phyloP scores from a whole-genome alignment of 2,329 filamentous ascomycete species.

The Epichloe glyceriae region DNA sequence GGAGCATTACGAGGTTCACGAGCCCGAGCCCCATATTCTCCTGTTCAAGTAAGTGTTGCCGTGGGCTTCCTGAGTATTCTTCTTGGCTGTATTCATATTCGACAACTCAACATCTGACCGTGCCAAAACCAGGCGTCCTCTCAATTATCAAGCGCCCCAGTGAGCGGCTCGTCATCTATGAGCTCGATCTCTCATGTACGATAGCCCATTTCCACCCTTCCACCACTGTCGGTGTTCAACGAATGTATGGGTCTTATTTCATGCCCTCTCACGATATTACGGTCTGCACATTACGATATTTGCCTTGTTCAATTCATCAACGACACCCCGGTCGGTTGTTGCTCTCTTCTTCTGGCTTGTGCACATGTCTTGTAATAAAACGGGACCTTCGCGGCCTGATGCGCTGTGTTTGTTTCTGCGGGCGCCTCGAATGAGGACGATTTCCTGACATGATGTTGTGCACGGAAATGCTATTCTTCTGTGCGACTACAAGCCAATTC shows the following conservation, averaged over 20 bases:
- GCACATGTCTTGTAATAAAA: background rate
- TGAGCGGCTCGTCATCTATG: conserved; percentile 13
- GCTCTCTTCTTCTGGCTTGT: conserved; percentile 1
- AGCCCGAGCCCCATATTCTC: conserved; percentile 95
- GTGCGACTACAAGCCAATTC: background rate
- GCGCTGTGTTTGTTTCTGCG: background rate
- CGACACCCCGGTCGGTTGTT: background rate
- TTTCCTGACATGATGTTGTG: background rate
- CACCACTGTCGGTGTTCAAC: conserved; percentile 6
- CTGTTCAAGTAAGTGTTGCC: conserved; percentile 68
- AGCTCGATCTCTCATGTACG: conserved; percentile 10
- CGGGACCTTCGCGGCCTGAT: background rate
- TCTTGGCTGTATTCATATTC: background rate
- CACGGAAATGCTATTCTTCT: background rate
- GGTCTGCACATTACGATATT: conserved; percentile 9
- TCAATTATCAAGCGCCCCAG: conserved; percentile 69
- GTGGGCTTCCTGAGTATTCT: background rate
- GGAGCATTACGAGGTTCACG: conserved; percentile 99
- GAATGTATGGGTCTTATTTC: conserved; percentile 10
- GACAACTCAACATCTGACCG: background rate
- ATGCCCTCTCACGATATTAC: conserved; percentile 11
- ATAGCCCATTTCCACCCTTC: conserved; percentile 8
- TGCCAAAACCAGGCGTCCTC: conserved; percentile 49
- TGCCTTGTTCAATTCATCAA: conserved; percentile 5
- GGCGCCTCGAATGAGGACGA: background rate